Base-by-base conservation (phyloP, 164 flowering plant genomes). In the Magnolia officinalis region DNA sequence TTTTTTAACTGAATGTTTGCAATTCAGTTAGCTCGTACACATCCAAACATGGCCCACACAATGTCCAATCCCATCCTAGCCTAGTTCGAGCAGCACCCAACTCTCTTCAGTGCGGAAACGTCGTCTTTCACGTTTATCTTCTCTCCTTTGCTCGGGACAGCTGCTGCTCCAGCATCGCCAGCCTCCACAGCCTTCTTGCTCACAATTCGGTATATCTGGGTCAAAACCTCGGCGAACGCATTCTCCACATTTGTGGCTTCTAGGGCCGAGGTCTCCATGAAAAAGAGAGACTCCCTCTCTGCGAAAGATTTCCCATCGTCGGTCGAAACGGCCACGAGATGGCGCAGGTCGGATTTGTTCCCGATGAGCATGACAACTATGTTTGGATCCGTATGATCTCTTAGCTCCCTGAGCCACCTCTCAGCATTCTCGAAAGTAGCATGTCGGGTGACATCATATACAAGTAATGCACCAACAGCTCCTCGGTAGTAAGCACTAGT, bases 401-500 rank as follows among this genome's bases (percentile, higher is more conserved):
- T 80, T 73, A 91, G 74, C 81, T 91, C 96, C 84, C 81, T 89
- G n/a, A 91, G 71, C 96, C 96, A 91, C 87, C 96, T 89, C 74
- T 91, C 93, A 0, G 85, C 88, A 66, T 81, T 91, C 75, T 90
- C 96, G 72, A 90, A 91, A 52, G 96, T 91, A 18, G 87, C 82
- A 76, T 91, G 94, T 21, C 94, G 83, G 21, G 95, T 91, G 70
- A 91, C 95, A 77, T 91, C 95, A 70, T 87, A 91, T 21, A 91
- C 95, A 10, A 91, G 92, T 16, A 89, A 77, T 52, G 93, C 93
- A 16, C 95, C 95, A 59, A 91, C 90, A 66, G 93, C 91, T 45
- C 96, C 96, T 73, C 94, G 82, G 75, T 91, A 91, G 80, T 91
- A 91, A 19, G 96, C 96, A 82, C 94, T 90, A 1, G 96, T 91